Evolutionary conservation across 306 rosid species (phyloP), one percentile per base, ranked within the genome.

Genomic region (Comarum palustre): DNA sequence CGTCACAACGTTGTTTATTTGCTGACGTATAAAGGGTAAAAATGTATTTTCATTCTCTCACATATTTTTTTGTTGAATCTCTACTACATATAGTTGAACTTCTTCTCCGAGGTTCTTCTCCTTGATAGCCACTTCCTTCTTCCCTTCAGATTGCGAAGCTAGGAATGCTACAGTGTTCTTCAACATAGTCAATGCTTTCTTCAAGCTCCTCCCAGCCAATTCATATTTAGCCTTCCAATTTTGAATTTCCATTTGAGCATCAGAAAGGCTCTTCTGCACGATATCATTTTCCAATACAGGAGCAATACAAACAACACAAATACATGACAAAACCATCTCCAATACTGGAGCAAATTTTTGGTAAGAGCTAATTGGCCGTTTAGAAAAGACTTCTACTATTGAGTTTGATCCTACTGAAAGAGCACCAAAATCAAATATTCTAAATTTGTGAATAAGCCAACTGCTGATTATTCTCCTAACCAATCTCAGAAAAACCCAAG

Each of bases 221-320:
- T 91, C 87, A 41, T 77, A 27, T 74, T 87, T 83, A 14, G 72
- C 85, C 58, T 62, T 87, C 81, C 87, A 77, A 31, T 86, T 86
- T 25, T 79, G 71, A 25, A 63, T 52, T 27, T 72, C 76, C 8
- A 20, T 65, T 55, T 58, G 61, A 0, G 84, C 78, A 64, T 78
- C 88, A 2, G 17, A 16, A 66, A 89, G 83, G 66, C 46, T 76
- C 67, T 73, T 69, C 79, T 76, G 74, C 70, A 76, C 24, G 3
- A 14, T 60, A 54, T 80, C 81, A 8, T 87, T 86, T 78, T 94
- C 94, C 17, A n/a, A n/a, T n/a, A n/a, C n/a, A n/a, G n/a, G n/a
- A n/a, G n/a, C n/a, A n/a, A n/a, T 45, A 71, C 4, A 52, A 38
- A 42, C 64, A 61, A 32, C 66, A 41, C 74, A 57, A 55, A 24